Conservation (phyloP, 345 rosid genomes). For the Boechera stricta region DNA sequence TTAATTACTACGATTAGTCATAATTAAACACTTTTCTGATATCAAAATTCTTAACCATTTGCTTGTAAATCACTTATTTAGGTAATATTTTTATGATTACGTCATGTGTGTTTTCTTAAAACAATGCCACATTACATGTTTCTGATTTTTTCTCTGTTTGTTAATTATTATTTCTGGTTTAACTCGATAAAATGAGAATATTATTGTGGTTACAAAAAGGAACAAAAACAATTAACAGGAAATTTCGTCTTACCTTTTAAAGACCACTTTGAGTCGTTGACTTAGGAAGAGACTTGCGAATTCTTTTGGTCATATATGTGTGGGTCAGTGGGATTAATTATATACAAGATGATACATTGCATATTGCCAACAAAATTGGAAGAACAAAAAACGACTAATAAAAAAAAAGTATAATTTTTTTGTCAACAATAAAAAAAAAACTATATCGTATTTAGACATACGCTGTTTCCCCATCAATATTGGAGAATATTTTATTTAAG, state of each 20-base stretch:
- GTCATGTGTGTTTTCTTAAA: not conserved
- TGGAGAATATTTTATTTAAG: not conserved
- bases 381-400: not conserved
- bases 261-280: constrained; percentile 37
- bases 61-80: not conserved
- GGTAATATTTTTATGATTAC: not conserved
- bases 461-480: not conserved
- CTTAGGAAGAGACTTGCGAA: constrained; percentile 33
- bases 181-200: not conserved
- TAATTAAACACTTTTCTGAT: not conserved
- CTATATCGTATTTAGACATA: not conserved
- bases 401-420: not conserved
- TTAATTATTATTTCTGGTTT: not conserved
- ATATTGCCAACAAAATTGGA: not conserved
- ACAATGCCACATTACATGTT: not conserved
- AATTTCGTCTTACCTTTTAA: constrained; percentile 29
- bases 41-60: not conserved
- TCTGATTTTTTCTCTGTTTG: not conserved
- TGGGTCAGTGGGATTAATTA: constrained; percentile 14
- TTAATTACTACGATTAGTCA: not conserved
- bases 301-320: not conserved
- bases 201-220: constrained; percentile 8
- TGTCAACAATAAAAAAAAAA: not conserved
- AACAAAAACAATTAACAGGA: constrained; percentile 8
- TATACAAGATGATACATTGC: not conserved